phyloP scores from a whole-genome alignment of 768 basidiomycete genomes.

The Suillus paluster region DNA sequence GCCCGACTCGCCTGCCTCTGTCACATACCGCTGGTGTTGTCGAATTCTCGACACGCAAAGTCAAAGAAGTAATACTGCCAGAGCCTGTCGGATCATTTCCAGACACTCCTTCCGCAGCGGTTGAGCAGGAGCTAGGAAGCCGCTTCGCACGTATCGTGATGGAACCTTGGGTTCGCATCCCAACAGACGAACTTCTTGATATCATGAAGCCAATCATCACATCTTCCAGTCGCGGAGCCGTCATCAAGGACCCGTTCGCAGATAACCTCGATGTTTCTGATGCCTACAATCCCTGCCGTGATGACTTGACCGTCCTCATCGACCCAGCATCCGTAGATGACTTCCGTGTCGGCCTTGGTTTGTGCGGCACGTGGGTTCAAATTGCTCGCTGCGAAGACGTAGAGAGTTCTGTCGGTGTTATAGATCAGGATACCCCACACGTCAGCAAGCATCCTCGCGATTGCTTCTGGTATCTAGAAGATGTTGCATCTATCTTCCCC shows the following conservation, averaged over 20 bases:
- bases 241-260: conserved; percentile 12
- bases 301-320: conserved; percentile 35
- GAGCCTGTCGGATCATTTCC: conserved; percentile 16
- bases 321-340: conserved; percentile 16
- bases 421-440: background rate
- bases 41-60: conserved; percentile 63
- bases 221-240: conserved; percentile 32
- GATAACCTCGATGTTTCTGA: conserved; percentile 6
- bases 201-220: conserved; percentile 39
- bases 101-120: conserved; percentile 15
- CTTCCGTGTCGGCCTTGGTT: conserved; percentile 34
- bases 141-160: conserved; percentile 52
- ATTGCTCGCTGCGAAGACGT: conserved; percentile 23
- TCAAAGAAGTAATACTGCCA: conserved; percentile 51
- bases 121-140: conserved; percentile 49
- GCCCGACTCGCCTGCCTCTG: conserved; percentile 57
- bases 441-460: conserved; percentile 14
- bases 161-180: conserved; percentile 50
- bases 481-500: conserved; percentile 50
- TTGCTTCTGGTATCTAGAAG: conserved; percentile 63
- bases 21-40: conserved; percentile 66
- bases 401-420: background rate
- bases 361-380: conserved; percentile 42
- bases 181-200: conserved; percentile 39
- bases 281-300: conserved; percentile 44